Base-by-base conservation (phyloP, 768 basidiomycete species). In the Collybia mongolica region DNA sequence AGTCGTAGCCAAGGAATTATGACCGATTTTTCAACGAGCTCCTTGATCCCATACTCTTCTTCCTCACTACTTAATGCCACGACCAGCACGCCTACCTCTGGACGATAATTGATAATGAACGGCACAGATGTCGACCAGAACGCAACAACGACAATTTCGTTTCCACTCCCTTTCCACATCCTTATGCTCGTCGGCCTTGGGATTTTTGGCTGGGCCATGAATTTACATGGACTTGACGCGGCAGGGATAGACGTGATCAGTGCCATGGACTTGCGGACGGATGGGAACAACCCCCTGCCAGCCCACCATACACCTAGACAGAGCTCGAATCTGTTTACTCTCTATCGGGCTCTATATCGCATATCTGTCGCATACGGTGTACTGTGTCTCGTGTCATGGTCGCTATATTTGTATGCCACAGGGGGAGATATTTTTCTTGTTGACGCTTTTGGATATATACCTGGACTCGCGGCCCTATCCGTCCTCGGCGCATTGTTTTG, bases 111-210 rank as follows among this genome's bases (percentile, higher is more conserved):
- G 35, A 58, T 52, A 53, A 64, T 66, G 63, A 58, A 48, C 56
- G 49, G 44, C 23, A 43, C 55, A 39, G 40, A 60, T 42, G 40
- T 56, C 29, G 58, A 54, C 46, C 49, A 70, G 54, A 79, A 82
- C 54, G 64, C 75, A 40, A 68, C 75, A 39, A 72, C 82, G 50
- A 75, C 81, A 46, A 72, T 77, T 32, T 69, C 71, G 17, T 89
- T 96, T 63, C 96, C 97, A 9, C 78, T 99, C 1, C 96, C 97
- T 0, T 98, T 93, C 65, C 89, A 97, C 54, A 91, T 93, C 20
- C 79, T 97, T 51, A 79, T 82, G 56, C 77, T 97, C 51, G 75
- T 82, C 47, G 88, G 90, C 17, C 58, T 91, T 28, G 94, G 92
- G 9, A 80, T 94, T 48, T 72, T 96, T 3, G 86, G 86, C 54